Evolutionary conservation across 768 basidiomycete genomes (phyloP), one percentile per base, ranked within the genome.

Genomic region (Hemileccinum impolitum): DNA sequence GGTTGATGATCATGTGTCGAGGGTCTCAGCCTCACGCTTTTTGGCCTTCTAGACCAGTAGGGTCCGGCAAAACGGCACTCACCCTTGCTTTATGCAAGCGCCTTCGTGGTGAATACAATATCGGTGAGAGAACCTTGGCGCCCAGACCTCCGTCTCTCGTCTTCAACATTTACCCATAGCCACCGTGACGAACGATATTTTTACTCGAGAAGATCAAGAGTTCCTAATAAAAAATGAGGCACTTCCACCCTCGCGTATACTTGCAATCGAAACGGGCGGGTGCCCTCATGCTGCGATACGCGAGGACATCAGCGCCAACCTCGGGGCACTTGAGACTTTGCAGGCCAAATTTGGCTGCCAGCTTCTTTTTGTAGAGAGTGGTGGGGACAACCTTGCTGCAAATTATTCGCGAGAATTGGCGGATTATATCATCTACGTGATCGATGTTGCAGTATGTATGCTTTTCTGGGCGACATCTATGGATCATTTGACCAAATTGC

Each of bases 171-270:
- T 52, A 45, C 37, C 52, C 43, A 10, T 28, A 93, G 94, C 91
- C 30, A 93, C 92, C 2, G 92, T 95, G 13, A 99, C 95, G n/a
- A 99, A 99, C 70, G 95, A 99, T 69, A 99, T 99, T 65, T 99
- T 99, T 71, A 99, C 95, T 31, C 79, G 88, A 18, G 95, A 98
- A 67, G 95, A 98, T 63, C 94, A 96, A 66, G 95, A 98, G 61
- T 99, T 99, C 69, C 73, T 99, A 32, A 95, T 99, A 62, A 85
- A 81, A 61, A 91, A 97, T 70, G 80, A 86, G 49, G 95, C 95
- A 0, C 80, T 99, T 6, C 87, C 90, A 0, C 67, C 83, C 4
- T 77, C 79, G 21, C 90, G 92, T 28, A 98, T 99, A 58, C 81
- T 90, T 17, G 94, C 95, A 1, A 97, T 99, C 53, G 96, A 99